Evolutionary conservation across 2,329 filamentous ascomycete genomes (phyloP).

Genomic region (Penicillium sp.): DNA sequence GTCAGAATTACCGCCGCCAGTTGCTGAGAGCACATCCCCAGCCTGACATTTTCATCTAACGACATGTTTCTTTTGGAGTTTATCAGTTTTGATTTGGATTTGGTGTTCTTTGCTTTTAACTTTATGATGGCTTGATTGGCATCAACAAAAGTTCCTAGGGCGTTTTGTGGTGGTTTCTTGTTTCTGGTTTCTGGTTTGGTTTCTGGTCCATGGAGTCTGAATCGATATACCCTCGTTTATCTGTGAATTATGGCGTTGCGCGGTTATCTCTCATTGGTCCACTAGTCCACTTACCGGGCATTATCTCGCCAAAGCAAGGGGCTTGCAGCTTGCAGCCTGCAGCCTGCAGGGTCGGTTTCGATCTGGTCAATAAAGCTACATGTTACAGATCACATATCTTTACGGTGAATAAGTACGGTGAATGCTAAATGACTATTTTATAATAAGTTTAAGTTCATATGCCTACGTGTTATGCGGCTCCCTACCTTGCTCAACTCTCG

Average conservation of each 20-base stretch:
- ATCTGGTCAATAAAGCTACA: background rate
- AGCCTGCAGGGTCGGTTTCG: background rate
- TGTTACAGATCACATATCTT: background rate
- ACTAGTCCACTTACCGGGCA: background rate
- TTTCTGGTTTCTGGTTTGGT: background rate
- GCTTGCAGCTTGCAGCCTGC: background rate
- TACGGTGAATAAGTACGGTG: background rate
- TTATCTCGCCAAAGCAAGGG: background rate
- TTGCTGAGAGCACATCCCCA: constrained; percentile 16
- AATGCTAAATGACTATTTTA: background rate
- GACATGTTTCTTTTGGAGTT: constrained; percentile 6
- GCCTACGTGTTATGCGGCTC: too few species aligned
- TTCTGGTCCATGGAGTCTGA: constrained; percentile 6
- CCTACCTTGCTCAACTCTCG: too few species aligned
- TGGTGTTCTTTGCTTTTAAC: background rate
- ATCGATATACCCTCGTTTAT: constrained; percentile 23
- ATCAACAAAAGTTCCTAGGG: background rate
- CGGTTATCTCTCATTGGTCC: background rate
- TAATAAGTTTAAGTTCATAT: background rate
- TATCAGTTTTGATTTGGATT: constrained; percentile 4
- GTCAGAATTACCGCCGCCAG: constrained; percentile 19
- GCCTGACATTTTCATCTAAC: constrained; percentile 13
- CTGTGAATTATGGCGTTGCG: constrained; percentile 9
- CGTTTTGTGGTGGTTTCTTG: constrained; percentile 4
- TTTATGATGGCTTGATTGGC: background rate